phyloP scores from a whole-genome alignment of 1,284 basidiomycete species.

The Marasmius oreades region DNA sequence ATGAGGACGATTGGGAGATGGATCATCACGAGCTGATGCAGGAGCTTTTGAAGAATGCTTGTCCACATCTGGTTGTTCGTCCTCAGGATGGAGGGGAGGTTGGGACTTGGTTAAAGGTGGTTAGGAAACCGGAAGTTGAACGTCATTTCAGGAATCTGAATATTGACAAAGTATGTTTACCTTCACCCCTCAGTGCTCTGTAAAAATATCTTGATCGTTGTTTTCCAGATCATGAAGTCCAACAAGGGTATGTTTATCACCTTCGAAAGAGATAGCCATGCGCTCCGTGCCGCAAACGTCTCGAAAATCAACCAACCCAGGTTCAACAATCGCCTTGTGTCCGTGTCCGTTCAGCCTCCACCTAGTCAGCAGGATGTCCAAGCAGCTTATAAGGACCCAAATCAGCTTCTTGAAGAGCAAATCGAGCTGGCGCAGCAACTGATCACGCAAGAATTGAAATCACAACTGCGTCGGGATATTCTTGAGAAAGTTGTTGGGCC shows the following conservation, averaged over 20 bases:
- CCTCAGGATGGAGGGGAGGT: constrained; percentile 30
- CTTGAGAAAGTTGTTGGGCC: constrained; percentile 59
- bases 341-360: constrained; percentile 51
- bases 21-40: constrained; percentile 48
- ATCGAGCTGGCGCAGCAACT: constrained; percentile 57
- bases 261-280: constrained; percentile 55
- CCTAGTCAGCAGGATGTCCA: constrained; percentile 36
- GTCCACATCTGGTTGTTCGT: constrained; percentile 61
- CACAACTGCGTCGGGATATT: constrained; percentile 66
- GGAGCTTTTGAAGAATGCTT: constrained; percentile 56
- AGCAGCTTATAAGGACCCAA: neutral
- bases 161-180: constrained; percentile 56
- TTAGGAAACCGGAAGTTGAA: constrained; percentile 60
- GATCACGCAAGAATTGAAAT: constrained; percentile 61
- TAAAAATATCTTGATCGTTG: neutral
- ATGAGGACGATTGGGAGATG: constrained; percentile 6
- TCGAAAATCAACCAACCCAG: constrained; percentile 45
- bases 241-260: constrained; percentile 68
- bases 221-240: constrained; percentile 58
- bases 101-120: constrained; percentile 40
- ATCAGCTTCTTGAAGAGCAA: constrained; percentile 52
- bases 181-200: constrained; percentile 10
- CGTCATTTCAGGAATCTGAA: constrained; percentile 60
- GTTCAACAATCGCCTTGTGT: constrained; percentile 58
- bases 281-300: constrained; percentile 58